phyloP scores from a whole-genome alignment of 1,139 yeast species.

The Suzukiozyma palmioleophila region DNA sequence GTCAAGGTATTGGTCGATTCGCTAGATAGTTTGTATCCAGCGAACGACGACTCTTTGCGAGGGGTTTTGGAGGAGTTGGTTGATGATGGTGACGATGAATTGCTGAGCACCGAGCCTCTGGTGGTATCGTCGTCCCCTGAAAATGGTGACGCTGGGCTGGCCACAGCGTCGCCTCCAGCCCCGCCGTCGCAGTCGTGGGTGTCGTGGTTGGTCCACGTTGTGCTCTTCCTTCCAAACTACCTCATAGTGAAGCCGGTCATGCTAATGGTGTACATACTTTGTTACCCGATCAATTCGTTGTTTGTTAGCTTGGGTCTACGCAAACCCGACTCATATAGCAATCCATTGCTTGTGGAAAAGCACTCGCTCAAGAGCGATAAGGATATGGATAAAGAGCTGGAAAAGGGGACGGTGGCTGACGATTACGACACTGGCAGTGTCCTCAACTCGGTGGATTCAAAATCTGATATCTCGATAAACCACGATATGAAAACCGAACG shows the following conservation, averaged over 20 bases:
- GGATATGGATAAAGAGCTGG: not conserved
- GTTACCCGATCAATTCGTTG: constrained; percentile 16
- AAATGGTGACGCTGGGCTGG: not conserved
- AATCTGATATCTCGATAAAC: constrained; percentile 1
- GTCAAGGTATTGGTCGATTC: constrained; percentile 35
- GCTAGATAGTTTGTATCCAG: constrained; percentile 31
- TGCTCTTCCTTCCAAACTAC: constrained; percentile 18
- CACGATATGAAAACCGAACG: constrained; percentile 42
- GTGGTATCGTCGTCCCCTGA: constrained; percentile 2
- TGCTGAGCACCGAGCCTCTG: not conserved
- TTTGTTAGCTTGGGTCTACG: constrained; percentile 7
- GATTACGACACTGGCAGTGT: constrained; percentile 1
- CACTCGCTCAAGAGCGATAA: constrained; percentile 4
- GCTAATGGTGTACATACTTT: constrained; percentile 16
- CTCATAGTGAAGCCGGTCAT: constrained; percentile 18
- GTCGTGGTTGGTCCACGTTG: constrained; percentile 5
- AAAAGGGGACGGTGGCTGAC: not conserved
- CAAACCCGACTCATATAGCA: constrained; percentile 1
- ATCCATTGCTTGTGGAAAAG: constrained; percentile 5
- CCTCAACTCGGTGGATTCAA: not conserved
- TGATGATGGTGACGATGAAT: constrained; percentile 2
- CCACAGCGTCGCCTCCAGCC: too few species aligned
- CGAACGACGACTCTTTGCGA: constrained; percentile 6
- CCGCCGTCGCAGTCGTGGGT: not conserved
- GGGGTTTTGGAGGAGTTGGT: constrained; percentile 3